phyloP scores from a whole-genome alignment of 495 filamentous ascomycete species.

The Aspergillus olivimuriae region DNA sequence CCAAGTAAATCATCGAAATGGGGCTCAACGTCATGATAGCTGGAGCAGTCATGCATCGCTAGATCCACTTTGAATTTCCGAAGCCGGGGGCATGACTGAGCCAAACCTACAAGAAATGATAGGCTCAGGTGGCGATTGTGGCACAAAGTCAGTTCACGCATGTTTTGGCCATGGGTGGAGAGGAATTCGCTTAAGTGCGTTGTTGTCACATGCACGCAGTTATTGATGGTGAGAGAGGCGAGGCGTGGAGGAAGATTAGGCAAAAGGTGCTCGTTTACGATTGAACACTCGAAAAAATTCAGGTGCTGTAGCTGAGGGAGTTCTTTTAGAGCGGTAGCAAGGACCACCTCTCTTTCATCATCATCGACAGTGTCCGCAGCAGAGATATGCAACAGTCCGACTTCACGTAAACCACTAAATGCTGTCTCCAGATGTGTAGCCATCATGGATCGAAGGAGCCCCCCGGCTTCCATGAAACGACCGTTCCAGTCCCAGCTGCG shows the following conservation, averaged over 20 bases:
- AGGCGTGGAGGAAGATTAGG: conserved; percentile 56
- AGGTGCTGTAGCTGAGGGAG: conserved; percentile 58
- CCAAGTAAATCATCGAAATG: conserved; percentile 58
- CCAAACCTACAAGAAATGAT: conserved; percentile 58
- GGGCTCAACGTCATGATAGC: conserved; percentile 62
- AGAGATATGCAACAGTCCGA: conserved; percentile 60
- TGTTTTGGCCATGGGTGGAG: conserved; percentile 48
- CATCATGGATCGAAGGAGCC: conserved; percentile 44
- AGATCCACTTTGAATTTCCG: conserved; percentile 65
- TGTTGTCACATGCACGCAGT: conserved; percentile 64
- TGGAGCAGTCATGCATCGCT: conserved; percentile 54
- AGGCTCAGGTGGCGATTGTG: conserved; percentile 75
- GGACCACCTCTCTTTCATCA: conserved; percentile 33
- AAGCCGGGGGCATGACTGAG: conserved; percentile 58
- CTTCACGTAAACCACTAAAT: conserved; percentile 53
- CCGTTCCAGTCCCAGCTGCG: conserved; percentile 75
- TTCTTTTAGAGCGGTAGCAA: conserved; percentile 51
- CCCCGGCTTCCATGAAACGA: conserved; percentile 47
- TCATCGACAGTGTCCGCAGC: conserved; percentile 14
- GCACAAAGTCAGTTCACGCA: conserved; percentile 60
- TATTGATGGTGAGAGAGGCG: conserved; percentile 59
- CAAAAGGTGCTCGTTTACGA: conserved; percentile 55
- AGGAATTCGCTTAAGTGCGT: conserved; percentile 55
- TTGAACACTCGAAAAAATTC: conserved; percentile 59
- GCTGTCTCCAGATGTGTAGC: conserved; percentile 47